Base-by-base conservation (phyloP, 305 asterid species). In the Salvia sclarea region DNA sequence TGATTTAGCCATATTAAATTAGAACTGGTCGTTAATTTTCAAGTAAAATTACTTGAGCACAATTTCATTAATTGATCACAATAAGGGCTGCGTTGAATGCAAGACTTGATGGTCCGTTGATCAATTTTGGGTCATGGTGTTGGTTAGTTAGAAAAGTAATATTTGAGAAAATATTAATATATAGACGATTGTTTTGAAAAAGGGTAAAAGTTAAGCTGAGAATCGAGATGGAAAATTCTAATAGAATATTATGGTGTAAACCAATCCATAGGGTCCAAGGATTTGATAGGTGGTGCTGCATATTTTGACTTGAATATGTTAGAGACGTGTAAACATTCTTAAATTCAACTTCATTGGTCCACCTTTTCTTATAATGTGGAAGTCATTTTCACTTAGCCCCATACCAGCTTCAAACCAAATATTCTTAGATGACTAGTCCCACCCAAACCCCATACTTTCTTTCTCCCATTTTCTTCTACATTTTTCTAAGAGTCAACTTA, bases 301-400 rank as follows among this genome's bases (percentile, higher is more conserved):
- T 63, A 54, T 21, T 47, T 75, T 75, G 72, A 69, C 68, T 61
- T 41, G 13, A 61, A 61, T n/a, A n/a, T 21, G 9, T 8, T 60
- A 57, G 18, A 52, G 2, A 11, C 7, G 33, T 22, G 0, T 37
- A 37, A 59, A 18, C 40, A 45, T 64, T 13, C 37, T 61, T 25
- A n/a, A n/a, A n/a, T n/a, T n/a, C n/a, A n/a, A n/a, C n/a, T n/a
- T n/a, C n/a, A n/a, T n/a, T n/a, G 30, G 30, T 28, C 33, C 33
- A 43, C 0, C 20, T 3, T 60, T 60, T 37, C 65, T 59, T 38
- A 30, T 10, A 14, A 28, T 13, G 63, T 40, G 67, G 22, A 40
- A 22, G 38, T 41, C 67, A 12, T 21, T 60, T 60, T 60, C 66
- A 59, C 28, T 17, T 21, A 25, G 61, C 6, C 38, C 22, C 40